Evolutionary conservation across 2,329 filamentous ascomycete genomes (phyloP), one percentile per base, ranked within the genome.

Genomic region (Mycogone perniciosa): DNA sequence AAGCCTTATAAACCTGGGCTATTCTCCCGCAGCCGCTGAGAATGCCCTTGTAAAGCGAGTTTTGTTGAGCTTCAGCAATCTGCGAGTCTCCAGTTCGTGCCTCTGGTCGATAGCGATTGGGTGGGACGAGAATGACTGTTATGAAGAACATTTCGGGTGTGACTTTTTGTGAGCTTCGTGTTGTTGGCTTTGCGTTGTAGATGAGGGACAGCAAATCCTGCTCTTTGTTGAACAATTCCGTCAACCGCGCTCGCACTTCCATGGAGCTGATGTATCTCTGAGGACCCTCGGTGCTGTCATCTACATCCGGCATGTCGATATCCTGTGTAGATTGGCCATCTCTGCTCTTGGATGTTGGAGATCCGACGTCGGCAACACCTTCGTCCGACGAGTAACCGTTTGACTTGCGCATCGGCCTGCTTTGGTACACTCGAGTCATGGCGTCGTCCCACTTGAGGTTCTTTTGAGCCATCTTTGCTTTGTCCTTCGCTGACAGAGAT

Each of bases 81-180:
- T 90, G 84, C 40, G 86, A 84, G 34, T 86, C 81, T 41, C 89
- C 89, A 31, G 88, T 91, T 53, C 83, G 80, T 7, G 90, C 89
- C 65, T 95, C 89, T 9, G 93, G 91, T 38, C 93, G 84, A 67
- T 86, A 99, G 60, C 85, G 86, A 66, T 96, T 99, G 2, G 93
- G 93, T 2, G 95, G 90, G 0, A 99, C 89, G 10, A 97, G 75
- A 47, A 99, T 74, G 34, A 84, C 85, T 51, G 87, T 84, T 51
- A 97, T 76, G 71, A 99, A 99, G 71, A 99, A 97, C 84, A 97
- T 96, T 58, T 96, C 88, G 1, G 89, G 81, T 2, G 75, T 82
- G n/a, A 89, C 74, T 13, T 72, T 72, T 6, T 70, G 70, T 35
- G 75, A 70, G 50, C 77, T 80, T 64, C 81, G 84, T 4, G 77